phyloP scores from a whole-genome alignment of 805 yeast species.

The Sungouiella thailandica region DNA sequence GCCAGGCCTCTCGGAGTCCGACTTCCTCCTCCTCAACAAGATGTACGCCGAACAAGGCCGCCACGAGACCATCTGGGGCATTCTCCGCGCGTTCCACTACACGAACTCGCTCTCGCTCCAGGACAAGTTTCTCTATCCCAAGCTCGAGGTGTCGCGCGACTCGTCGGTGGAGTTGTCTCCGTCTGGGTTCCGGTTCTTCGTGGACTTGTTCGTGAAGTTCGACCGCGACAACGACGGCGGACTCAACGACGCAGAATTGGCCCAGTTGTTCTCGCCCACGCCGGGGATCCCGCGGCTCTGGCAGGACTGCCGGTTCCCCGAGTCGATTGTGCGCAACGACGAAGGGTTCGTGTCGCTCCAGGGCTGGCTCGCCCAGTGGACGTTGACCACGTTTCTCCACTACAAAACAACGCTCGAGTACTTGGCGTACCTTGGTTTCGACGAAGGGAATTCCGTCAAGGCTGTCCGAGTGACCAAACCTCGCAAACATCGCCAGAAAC shows the following conservation, averaged over 20 bases:
- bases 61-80: conserved; percentile 97
- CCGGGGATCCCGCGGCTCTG: conserved; percentile 90
- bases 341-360: conserved; percentile 87
- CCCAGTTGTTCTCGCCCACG: conserved; percentile 72
- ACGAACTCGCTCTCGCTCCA: conserved; percentile 86
- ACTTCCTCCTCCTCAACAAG: conserved; percentile 73
- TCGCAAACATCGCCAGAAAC: conserved; percentile 63
- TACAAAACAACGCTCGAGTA: conserved; percentile 81
- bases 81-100: conserved; percentile 79
- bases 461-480: conserved; percentile 79
- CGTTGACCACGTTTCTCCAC: conserved; percentile 88
- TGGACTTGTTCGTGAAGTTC: conserved; percentile 79
- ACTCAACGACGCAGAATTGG: conserved; percentile 66
- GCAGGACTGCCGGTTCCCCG: conserved; percentile 82
- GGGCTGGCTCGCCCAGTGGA: conserved; percentile 99
- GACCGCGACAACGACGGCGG: conserved; percentile 98
- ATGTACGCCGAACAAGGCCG: conserved; percentile 86
- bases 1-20: conserved; percentile 54
- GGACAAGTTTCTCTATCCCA: conserved; percentile 76
- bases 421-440: conserved; percentile 86
- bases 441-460: conserved; percentile 36
- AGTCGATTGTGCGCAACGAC: conserved; percentile 83
- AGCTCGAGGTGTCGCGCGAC: conserved; percentile 63
- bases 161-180: conserved; percentile 91
- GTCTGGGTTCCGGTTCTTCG: conserved; percentile 84